These are phyloP conservation scores for Aspergillus diversus DNA, from an alignment of 495 filamentous ascomycete species.

Conservation along the genomic window DNA sequence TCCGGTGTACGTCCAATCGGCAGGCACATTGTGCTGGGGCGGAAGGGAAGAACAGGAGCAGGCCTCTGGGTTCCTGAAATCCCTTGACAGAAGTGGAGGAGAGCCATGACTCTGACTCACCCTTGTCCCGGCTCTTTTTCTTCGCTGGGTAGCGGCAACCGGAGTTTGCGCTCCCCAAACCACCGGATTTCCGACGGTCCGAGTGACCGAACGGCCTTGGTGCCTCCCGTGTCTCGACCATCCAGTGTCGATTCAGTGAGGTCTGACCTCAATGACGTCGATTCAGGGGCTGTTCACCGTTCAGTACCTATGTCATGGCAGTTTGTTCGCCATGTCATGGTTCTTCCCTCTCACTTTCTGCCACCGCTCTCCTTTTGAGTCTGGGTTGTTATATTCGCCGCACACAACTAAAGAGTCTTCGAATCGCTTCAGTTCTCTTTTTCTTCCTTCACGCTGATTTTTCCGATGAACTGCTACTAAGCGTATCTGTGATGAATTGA, in stretches of 20 bases:
- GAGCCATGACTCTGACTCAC: constrained; percentile 23
- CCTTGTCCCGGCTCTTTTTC: constrained; percentile 31
- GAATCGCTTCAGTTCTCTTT: too few relatives aligned
- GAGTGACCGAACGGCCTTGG: constrained; percentile 18
- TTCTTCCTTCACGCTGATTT: too few relatives aligned
- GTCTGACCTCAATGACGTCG: too few relatives aligned
- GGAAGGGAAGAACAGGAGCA: constrained; percentile 28
- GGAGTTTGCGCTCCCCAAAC: constrained; percentile 21
- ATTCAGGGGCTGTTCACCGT: neutral
- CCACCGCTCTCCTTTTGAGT: too few relatives aligned
- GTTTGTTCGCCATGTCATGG: too few relatives aligned
- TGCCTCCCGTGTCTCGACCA: constrained; percentile 11
- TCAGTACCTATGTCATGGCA: neutral
- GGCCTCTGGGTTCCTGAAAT: constrained; percentile 17
- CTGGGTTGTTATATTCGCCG: too few relatives aligned
- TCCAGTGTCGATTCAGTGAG: too few relatives aligned
- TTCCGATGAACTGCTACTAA: too few relatives aligned
- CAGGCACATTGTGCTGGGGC: constrained; percentile 16
- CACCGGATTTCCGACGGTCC: constrained; percentile 25
- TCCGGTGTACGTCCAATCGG: constrained; percentile 22
- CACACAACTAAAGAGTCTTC: too few relatives aligned
- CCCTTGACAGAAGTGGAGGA: constrained; percentile 1
- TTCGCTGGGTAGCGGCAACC: constrained; percentile 24
- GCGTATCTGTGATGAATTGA: too few relatives aligned
- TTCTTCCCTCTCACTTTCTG: too few relatives aligned